These are phyloP conservation scores for Lipomyces chichibuensis DNA, from an alignment of 805 yeast genomes.

Conservation along the genomic window DNA sequence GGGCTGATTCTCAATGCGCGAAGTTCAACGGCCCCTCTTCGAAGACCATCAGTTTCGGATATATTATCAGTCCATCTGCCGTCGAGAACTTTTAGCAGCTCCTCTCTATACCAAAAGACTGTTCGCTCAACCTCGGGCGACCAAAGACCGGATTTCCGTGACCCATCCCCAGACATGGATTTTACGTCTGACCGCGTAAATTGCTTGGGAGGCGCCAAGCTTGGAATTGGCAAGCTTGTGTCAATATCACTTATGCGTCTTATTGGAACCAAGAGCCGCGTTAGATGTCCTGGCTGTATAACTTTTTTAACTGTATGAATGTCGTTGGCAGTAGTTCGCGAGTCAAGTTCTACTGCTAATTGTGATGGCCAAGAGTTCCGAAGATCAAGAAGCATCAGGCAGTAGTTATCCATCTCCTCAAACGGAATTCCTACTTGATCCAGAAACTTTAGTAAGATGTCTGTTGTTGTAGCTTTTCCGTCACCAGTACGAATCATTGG, in stretches of 20 bases:
- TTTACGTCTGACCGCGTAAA: constrained; percentile 7
- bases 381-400: constrained; percentile 71
- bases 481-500: constrained; percentile 11
- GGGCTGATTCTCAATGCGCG: constrained; percentile 65
- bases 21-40: constrained; percentile 65
- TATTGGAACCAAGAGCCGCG: constrained; percentile 73
- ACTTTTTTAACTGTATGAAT: constrained; percentile 27
- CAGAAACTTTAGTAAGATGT: constrained; percentile 23
- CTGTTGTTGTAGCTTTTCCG: constrained; percentile 18
- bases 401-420: constrained; percentile 55
- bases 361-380: constrained; percentile 76
- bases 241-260: constrained; percentile 47
- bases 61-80: constrained; percentile 63
- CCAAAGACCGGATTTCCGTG: neutral
- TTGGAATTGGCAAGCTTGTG: constrained; percentile 20
- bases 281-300: constrained; percentile 52
- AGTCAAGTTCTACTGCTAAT: constrained; percentile 41
- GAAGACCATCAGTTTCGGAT: constrained; percentile 39
- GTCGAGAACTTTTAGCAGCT: constrained; percentile 57
- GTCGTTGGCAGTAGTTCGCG: constrained; percentile 4
- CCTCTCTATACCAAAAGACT: constrained; percentile 80
- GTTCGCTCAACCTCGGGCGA: constrained; percentile 43
- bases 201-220: constrained; percentile 31
- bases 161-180: neutral
- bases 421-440: constrained; percentile 24